Base-by-base conservation (phyloP, 495 filamentous ascomycete genomes). In the Penicillium silybi region DNA sequence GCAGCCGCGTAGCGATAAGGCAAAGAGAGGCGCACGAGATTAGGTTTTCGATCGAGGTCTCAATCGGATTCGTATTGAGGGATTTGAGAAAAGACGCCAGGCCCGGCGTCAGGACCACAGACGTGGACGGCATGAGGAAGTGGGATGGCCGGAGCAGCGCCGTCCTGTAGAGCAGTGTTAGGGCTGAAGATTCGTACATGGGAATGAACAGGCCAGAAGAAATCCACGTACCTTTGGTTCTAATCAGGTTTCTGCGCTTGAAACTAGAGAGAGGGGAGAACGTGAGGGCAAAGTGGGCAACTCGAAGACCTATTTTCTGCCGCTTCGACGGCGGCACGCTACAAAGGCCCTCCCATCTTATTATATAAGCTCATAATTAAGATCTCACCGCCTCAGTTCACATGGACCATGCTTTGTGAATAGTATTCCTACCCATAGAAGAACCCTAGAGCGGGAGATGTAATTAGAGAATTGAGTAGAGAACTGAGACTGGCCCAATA, bases 21-120 rank as follows among this genome's bases (percentile, higher is more conserved):
- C 6, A 25, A 18, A 40, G 18, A 48, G 45, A 52, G 29, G 69
- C 86, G 57, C 69, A 95, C 88, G 86, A 87, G 51, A 92, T 83
- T 48, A 95, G 73, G 49, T 83, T 79, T 59, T 95, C 89, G 48
- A 92, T 86, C 1, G 87, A 92, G 20, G 85, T 78, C 51, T 96
- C 89, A 20, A 90, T 78, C 15, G 84, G 76, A 49, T 80, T 84
- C 41, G 75, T 76, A 56, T 85, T 92, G 49, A 96, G 73, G 0
- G 87, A 86, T 61, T 86, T 88, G 46, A 95, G 78, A 59, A 88
- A 91, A 35, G 83, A 85, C 47, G 84, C 77, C 50, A 95, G 69
- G 52, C 81, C 85, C 6, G 91, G 90, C 54, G 87, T 80, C 57
- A 80, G 65, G 44, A 72, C 64, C 41, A 65, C 67, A 29, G 71